Base-by-base conservation (phyloP, 2,329 filamentous ascomycete genomes). In the Leptosphaerulina australis region DNA sequence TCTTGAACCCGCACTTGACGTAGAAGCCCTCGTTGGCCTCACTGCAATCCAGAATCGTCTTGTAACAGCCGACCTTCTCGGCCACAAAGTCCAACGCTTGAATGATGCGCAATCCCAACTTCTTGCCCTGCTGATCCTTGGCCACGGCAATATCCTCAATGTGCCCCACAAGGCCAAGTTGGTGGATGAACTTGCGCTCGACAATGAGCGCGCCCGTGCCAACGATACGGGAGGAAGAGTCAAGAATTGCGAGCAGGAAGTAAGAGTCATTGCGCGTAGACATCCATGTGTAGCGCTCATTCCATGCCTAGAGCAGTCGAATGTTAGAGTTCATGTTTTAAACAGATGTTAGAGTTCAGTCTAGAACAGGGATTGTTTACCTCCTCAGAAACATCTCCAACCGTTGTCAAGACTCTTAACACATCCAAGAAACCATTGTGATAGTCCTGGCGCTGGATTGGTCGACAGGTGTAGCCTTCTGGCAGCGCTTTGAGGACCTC, bases 1-100 rank as follows among this genome's bases (percentile, higher is more conserved):
- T 81, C 76, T 91, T 88, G 76, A 96, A 97, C 50, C 93, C 93
- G 76, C 94, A 97, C 82, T 97, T 97, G 74, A 96, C 82, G 74
- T 99, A 99, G 79, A 99, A 97, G 17, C 92, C 93, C 75, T 96
- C 91, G 73, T 97, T 99, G 64, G 88, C 85, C 75, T 97, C 93
- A 60, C 89, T 95, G 79, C 94, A 99, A 75, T 97, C 93, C 59
- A 97, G 83, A 63, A 99, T 97, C 59, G 86, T 91, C 87, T 91
- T 97, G 77, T 97, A 97, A 77, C 93, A 97, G 46, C 93, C 94
- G 50, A 94, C 87, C 71, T 91, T 84, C 71, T 90, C 85, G 46
- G 92, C 91, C 53, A 97, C 86, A 70, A 82, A 88, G 75, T 97
- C 92, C 69, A 99, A 82, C 6, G 93, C 91, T 77, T 97, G 90